These are phyloP conservation scores for Ambrosia trifida DNA, from an alignment of 129 eudicot genomes.

Conservation along the genomic window DNA sequence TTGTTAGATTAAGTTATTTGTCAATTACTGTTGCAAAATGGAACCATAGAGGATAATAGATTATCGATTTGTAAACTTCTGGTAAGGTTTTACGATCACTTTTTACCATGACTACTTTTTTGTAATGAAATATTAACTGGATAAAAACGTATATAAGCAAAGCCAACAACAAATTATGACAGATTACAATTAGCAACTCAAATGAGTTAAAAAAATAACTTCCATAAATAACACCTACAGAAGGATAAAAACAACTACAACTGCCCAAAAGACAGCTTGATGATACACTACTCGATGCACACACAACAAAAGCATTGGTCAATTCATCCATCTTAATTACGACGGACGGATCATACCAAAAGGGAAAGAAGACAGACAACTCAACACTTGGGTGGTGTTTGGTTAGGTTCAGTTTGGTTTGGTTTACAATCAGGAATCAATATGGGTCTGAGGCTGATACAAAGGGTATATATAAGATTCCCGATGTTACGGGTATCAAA, in stretches of 20 bases:
- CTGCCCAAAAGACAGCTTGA: background rate
- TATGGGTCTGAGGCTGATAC: too few relatives aligned
- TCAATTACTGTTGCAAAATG: too few relatives aligned
- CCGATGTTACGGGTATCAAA: background rate
- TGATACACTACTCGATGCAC: constrained; percentile 20
- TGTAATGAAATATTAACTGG: too few relatives aligned
- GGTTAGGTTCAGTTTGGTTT: background rate
- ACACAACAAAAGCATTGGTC: constrained; percentile 10
- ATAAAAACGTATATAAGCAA: background rate
- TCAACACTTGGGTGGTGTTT: constrained; percentile 1
- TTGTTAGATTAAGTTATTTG: too few relatives aligned
- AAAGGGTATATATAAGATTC: background rate
- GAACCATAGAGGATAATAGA: too few relatives aligned
- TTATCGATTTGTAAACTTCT: too few relatives aligned
- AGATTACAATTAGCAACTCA: constrained; percentile 6
- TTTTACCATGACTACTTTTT: too few relatives aligned
- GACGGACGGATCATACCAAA: background rate
- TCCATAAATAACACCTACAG: constrained; percentile 9
- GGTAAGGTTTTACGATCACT: too few relatives aligned
- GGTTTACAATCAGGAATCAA: too few relatives aligned
- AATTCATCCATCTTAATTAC: constrained; percentile 17
- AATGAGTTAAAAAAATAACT: constrained; percentile 1
- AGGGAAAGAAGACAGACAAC: constrained; percentile 2
- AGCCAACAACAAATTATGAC: background rate
- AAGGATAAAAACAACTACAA: background rate